Percentiles rank a stretch among this genome's conserved stretches.
phyloP scores from a whole-genome alignment of 495 filamentous ascomycete species.

The Trichoderma orchidacearum region DNA sequence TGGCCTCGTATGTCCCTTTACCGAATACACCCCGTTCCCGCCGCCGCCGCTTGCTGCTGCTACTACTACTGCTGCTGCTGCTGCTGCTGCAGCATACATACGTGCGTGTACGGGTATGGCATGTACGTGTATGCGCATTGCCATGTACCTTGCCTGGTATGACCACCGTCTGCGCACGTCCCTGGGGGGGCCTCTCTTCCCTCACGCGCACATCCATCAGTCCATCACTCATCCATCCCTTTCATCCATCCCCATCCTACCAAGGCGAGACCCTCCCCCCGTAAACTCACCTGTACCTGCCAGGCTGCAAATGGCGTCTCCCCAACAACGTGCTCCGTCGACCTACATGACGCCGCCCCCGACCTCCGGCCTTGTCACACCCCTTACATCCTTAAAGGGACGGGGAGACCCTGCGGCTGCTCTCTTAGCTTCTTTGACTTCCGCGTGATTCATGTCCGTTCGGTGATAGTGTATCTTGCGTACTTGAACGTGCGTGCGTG shows the following conservation, averaged over 20 bases:
- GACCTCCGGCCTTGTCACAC: background rate
- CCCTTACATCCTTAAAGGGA: constrained; percentile 1
- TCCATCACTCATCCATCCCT: background rate
- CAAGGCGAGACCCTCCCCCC: background rate
- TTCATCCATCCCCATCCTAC: background rate
- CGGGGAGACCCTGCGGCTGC: background rate
- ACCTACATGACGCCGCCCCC: background rate
- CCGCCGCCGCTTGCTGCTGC: background rate
- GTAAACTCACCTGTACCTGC: background rate
- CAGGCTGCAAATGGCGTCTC: background rate
- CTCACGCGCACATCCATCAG: background rate
- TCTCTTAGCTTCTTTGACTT: background rate
- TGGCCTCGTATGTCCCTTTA: background rate
- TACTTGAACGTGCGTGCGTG: no score
- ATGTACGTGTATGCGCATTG: background rate
- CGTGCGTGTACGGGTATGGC: background rate
- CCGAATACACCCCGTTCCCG: background rate
- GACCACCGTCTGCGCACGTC: background rate
- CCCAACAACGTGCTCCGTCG: background rate
- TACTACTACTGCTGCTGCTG: background rate
- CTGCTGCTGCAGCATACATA: background rate
- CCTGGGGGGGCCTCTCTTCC: background rate
- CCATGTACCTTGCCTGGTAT: background rate
- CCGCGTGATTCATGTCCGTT: background rate
- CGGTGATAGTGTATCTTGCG: background rate